A percentile compares a stretch with the other conserved stretches of the same genome.
phyloP scores from a whole-genome alignment of 139 green algal genomes.

The Coelastrella sp. region DNA sequence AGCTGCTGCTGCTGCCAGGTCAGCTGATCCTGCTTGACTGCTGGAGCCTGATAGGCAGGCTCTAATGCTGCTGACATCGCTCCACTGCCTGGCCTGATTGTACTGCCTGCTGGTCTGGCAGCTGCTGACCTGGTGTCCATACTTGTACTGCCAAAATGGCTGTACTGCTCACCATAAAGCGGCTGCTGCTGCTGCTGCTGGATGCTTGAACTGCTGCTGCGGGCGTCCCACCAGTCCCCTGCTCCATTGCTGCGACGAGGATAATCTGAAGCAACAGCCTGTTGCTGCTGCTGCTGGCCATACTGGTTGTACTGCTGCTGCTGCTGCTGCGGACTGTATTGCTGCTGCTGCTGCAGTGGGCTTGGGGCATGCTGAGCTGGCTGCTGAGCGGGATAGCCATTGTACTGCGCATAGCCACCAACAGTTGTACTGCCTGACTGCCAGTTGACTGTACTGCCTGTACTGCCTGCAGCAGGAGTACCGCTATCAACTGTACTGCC shows the following conservation, averaged over 20 bases:
- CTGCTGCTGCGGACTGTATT: neutral
- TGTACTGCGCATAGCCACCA: neutral
- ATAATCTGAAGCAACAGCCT: neutral
- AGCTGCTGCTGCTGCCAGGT: conserved; percentile 23
- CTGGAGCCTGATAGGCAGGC: neutral
- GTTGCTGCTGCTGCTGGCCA: neutral
- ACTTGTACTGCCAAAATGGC: too few relatives aligned
- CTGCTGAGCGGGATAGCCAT: neutral
- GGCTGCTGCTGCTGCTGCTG: neutral
- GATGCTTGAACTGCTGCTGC: neutral
- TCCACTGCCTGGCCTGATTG: neutral
- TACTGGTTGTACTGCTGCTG: neutral
- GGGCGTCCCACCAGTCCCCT: neutral
- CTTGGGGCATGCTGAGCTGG: neutral
- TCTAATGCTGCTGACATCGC: neutral
- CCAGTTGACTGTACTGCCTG: neutral
- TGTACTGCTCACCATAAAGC: too few relatives aligned
- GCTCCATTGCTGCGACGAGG: neutral
- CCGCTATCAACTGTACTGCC: neutral
- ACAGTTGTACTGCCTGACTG: neutral
- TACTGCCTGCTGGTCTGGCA: neutral
- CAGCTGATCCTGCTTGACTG: neutral
- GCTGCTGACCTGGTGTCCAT: neutral
- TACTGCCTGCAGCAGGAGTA: neutral
- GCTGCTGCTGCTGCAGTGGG: neutral